Evolutionary conservation across 441 rosid genomes (phyloP).

Genomic region (Erodium moschatum): DNA sequence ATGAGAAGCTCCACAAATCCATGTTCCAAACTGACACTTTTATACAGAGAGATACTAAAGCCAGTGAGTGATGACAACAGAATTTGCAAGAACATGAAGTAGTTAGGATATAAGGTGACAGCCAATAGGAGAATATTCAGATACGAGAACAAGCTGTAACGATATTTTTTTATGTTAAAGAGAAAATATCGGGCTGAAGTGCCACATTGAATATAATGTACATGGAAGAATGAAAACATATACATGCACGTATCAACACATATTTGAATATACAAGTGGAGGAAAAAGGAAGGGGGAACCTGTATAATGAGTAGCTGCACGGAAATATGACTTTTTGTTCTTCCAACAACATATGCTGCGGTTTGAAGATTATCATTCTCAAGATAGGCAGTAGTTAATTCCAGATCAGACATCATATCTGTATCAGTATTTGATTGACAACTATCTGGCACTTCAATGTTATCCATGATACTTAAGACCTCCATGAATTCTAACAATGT

Average conservation of each 20-base stretch:
- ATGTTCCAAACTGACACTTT: too few relatives aligned
- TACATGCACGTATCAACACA: not conserved
- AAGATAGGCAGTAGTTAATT: constrained; percentile 40
- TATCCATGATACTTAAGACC: constrained; percentile 67
- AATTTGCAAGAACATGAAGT: not conserved
- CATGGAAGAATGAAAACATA: not conserved
- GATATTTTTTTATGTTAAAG: not conserved
- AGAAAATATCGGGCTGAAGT: not conserved
- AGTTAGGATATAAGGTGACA: not conserved
- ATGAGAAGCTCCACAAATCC: too few relatives aligned
- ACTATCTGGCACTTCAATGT: constrained; percentile 37
- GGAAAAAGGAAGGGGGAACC: constrained; percentile 31
- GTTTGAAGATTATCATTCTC: constrained; percentile 76
- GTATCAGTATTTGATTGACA: constrained; percentile 32
- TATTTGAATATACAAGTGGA: not conserved
- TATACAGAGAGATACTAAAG: too few relatives aligned
- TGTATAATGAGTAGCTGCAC: constrained; percentile 65
- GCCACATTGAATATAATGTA: not conserved
- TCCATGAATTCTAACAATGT: constrained; percentile 56
- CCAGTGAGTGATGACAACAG: not conserved
- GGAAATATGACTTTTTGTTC: constrained; percentile 74
- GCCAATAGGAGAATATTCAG: not conserved
- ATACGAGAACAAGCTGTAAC: not conserved
- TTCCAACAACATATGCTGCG: constrained; percentile 67
- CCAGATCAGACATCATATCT: constrained; percentile 57